Conservation (phyloP, 2,329 filamentous ascomycete genomes). For the Cladosporium sp. region DNA sequence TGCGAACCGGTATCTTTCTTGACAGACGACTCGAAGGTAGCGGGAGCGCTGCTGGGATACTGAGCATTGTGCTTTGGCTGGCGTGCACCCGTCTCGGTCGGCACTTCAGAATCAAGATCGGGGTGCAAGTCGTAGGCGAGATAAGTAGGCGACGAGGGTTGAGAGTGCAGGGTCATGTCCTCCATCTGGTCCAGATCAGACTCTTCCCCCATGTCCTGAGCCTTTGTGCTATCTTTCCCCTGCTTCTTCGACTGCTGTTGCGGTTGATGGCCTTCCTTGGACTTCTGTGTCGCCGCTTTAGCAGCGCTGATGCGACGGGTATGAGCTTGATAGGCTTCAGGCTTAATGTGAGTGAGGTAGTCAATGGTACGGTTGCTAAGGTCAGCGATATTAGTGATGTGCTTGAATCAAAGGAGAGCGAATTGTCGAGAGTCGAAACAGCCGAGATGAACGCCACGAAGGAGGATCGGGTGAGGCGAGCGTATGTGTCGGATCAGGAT, state of each 20-base stretch:
- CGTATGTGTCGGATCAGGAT: slow-evolving; percentile 15
- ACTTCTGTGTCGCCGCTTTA: not conserved
- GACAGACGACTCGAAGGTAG: not conserved
- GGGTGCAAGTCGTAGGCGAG: not conserved
- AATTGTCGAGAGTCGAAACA: no score
- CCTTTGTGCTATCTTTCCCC: not conserved
- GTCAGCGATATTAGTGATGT: slow-evolving; percentile 17
- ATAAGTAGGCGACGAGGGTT: not conserved
- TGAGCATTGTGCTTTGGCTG: not conserved
- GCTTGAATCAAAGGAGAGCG: not conserved
- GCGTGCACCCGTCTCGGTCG: not conserved
- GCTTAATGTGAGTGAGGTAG: not conserved
- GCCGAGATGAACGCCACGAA: no score
- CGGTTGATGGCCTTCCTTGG: not conserved
- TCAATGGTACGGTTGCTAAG: slow-evolving; percentile 6
- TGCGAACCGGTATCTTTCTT: not conserved
- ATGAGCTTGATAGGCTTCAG: slow-evolving; percentile 9
- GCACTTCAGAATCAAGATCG: not conserved
- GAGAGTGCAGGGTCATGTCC: not conserved
- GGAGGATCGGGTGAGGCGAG: not conserved
- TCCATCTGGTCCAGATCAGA: not conserved
- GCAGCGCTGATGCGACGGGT: not conserved
- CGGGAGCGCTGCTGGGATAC: slow-evolving; percentile 1
- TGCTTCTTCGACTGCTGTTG: not conserved
- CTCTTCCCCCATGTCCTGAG: not conserved